Evolutionary conservation across 2,329 filamentous ascomycete species (phyloP).

Genomic region (Fusarium nisikadoi): DNA sequence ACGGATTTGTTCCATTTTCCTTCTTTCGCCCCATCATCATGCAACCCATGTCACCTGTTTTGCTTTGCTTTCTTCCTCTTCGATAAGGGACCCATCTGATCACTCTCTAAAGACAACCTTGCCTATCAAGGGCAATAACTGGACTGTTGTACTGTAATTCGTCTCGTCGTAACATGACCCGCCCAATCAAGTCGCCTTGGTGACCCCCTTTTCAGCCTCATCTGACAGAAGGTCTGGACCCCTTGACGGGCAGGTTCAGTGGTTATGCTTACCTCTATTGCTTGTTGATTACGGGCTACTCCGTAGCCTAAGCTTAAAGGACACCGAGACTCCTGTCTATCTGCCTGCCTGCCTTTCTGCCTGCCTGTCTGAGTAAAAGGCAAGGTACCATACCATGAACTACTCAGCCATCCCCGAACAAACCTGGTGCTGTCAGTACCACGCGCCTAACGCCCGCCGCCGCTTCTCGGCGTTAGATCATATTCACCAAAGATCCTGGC

Average conservation of each 20-base stretch:
- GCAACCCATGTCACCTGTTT: conserved; percentile 2
- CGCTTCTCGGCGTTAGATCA: conserved; percentile 5
- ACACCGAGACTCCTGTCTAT: conserved; percentile 10
- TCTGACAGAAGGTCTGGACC: conserved; percentile 36
- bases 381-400: not conserved
- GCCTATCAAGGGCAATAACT: conserved; percentile 7
- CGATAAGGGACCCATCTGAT: not conserved
- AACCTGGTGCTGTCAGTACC: not conserved
- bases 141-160: conserved; percentile 2
- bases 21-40: conserved; percentile 18
- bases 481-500: not conserved
- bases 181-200: conserved; percentile 20
- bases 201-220: conserved; percentile 40
- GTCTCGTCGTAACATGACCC: not conserved
- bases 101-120: not conserved
- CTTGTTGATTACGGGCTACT: conserved; percentile 2
- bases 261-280: conserved; percentile 27
- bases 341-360: conserved; percentile 4
- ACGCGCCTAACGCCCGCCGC: conserved; percentile 12
- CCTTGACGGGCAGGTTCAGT: not conserved
- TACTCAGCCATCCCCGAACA: conserved; percentile 5
- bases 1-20: conserved; percentile 31
- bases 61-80: not conserved
- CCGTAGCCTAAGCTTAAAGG: conserved; percentile 21
- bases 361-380: conserved; percentile 8